Percentiles rank a stretch among this genome's conserved stretches.
Evolutionary conservation across 352 stramenopile species (phyloP).

Genomic region (Globisporangium cederbergense): DNA sequence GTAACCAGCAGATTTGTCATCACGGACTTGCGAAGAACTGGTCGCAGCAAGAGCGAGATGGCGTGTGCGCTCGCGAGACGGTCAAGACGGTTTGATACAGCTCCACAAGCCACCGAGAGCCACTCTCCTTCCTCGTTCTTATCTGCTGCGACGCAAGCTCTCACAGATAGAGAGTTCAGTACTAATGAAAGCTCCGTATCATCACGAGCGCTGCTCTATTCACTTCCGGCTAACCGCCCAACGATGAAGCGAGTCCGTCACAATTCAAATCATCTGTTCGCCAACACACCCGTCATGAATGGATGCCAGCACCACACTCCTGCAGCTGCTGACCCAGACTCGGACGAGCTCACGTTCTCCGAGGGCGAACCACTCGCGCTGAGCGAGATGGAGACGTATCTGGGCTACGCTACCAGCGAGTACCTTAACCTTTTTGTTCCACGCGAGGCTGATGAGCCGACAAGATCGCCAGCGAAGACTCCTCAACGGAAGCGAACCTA

Average conservation of each 20-base stretch:
- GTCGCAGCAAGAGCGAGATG: too few relatives aligned
- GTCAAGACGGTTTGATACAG: too few relatives aligned
- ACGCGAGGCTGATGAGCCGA: not conserved
- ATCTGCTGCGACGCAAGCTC: too few relatives aligned
- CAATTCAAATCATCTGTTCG: not conserved
- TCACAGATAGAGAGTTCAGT: too few relatives aligned
- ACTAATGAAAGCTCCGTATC: too few relatives aligned
- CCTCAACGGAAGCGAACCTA: conserved; percentile 11
- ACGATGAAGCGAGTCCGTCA: not conserved
- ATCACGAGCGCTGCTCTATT: too few relatives aligned
- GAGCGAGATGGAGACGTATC: not conserved
- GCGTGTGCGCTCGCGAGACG: too few relatives aligned
- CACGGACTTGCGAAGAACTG: too few relatives aligned
- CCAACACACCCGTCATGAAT: not conserved
- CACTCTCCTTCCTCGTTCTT: too few relatives aligned
- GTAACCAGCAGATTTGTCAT: too few relatives aligned
- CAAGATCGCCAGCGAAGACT: not conserved
- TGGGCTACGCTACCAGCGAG: not conserved
- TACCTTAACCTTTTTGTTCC: not conserved
- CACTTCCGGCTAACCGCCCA: too few relatives aligned
- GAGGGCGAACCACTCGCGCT: not conserved
- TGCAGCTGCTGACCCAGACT: not conserved
- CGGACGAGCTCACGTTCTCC: not conserved
- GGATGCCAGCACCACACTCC: not conserved
- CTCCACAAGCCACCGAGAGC: too few relatives aligned